Evolutionary conservation across 768 basidiomycete species (phyloP).

Genomic region (Mycena indigotica): DNA sequence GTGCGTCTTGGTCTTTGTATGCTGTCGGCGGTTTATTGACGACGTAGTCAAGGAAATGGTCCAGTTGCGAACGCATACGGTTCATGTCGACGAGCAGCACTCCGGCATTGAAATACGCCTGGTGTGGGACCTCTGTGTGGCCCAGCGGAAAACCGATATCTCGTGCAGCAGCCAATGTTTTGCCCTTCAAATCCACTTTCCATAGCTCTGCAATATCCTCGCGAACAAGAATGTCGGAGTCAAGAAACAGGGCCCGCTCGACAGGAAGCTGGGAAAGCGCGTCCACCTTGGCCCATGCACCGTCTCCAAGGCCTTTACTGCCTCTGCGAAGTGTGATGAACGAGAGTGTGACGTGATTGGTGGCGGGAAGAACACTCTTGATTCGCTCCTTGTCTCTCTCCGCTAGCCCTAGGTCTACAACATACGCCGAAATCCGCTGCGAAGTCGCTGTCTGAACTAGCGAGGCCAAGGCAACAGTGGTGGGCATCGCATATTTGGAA

Average conservation of each 20-base stretch:
- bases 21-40: constrained; percentile 22
- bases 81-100: constrained; percentile 55
- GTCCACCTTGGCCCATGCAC: constrained; percentile 55
- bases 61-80: constrained; percentile 31
- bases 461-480: constrained; percentile 45
- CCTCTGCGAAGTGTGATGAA: constrained; percentile 42
- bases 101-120: constrained; percentile 56
- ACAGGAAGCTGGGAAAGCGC: constrained; percentile 47
- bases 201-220: constrained; percentile 43
- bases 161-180: constrained; percentile 43
- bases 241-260: constrained; percentile 54
- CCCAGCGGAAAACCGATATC: constrained; percentile 57
- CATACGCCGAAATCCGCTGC: constrained; percentile 49
- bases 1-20: constrained; percentile 52
- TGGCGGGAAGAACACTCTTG: constrained; percentile 28
- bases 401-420: constrained; percentile 50
- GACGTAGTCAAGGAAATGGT: constrained; percentile 25
- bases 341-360: constrained; percentile 39
- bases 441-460: constrained; percentile 40
- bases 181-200: constrained; percentile 45
- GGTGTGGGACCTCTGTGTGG: constrained; percentile 35
- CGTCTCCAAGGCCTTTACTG: constrained; percentile 28
- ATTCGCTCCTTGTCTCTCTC: constrained; percentile 38
- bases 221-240: constrained; percentile 53
- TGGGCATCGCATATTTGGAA: constrained; percentile 48